These are phyloP conservation scores for Microbotryum scabiosae DNA, from an alignment of 1,284 basidiomycete genomes.

Conservation along the genomic window DNA sequence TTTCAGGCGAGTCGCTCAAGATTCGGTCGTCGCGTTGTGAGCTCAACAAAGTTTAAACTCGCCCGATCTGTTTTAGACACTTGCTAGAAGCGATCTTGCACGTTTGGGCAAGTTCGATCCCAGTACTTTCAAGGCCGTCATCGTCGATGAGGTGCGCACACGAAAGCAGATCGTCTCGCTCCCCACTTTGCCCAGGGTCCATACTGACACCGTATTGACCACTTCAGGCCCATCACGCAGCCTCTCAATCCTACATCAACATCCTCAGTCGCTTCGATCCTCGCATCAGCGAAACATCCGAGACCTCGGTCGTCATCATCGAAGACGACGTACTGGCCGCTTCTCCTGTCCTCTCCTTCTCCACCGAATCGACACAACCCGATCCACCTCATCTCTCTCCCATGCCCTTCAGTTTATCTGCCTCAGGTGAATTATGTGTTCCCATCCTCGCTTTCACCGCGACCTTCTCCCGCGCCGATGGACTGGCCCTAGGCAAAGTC, in stretches of 20 bases:
- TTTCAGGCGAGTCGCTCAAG: slow-evolving; percentile 14
- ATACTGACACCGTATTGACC: background rate
- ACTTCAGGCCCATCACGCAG: slow-evolving; percentile 74
- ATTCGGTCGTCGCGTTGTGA: background rate
- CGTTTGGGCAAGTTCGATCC: slow-evolving; percentile 76
- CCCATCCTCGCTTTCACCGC: slow-evolving; percentile 93
- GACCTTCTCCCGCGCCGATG: slow-evolving; percentile 87
- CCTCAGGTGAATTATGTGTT: slow-evolving; percentile 42
- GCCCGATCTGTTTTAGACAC: slow-evolving; percentile 4
- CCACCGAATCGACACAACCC: slow-evolving; percentile 25
- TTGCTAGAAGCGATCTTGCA: slow-evolving; percentile 4
- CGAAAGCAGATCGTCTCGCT: too few species aligned
- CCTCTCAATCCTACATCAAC: slow-evolving; percentile 72
- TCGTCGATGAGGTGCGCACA: slow-evolving; percentile 61
- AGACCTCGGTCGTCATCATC: background rate
- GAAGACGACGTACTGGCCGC: background rate
- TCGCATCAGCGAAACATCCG: slow-evolving; percentile 7
- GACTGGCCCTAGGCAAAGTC: slow-evolving; percentile 75
- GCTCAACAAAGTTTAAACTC: background rate
- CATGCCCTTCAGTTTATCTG: background rate
- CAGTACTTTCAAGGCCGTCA: slow-evolving; percentile 61
- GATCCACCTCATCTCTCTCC: background rate
- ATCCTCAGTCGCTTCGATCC: slow-evolving; percentile 68
- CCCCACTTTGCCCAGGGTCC: background rate
- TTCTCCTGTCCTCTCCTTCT: background rate